Evolutionary conservation across 805 yeast genomes (phyloP), one percentile per base, ranked within the genome.

Genomic region (Nakazawaea wyomingensis): DNA sequence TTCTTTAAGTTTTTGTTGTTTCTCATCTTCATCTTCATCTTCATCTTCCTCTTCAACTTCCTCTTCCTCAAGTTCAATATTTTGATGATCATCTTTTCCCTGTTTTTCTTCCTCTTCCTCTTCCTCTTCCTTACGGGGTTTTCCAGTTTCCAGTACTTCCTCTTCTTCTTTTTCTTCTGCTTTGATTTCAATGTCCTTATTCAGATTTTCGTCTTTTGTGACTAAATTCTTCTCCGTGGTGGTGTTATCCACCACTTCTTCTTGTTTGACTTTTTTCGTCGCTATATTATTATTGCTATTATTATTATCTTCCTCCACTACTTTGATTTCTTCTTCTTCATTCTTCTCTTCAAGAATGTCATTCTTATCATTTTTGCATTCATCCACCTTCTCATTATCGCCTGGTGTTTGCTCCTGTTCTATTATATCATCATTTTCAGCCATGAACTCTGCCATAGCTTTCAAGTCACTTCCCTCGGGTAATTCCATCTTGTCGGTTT

Each of bases 401-500:
- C n/a, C 19, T 14, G n/a, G n/a, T n/a, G n/a, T n/a, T n/a, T n/a
- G n/a, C n/a, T n/a, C n/a, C n/a, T n/a, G n/a, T n/a, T n/a, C n/a
- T n/a, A n/a, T n/a, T n/a, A n/a, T n/a, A 13, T 34, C 30, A 43
- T 64, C 69, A 18, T 69, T 71, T 47, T 70, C 56, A 47, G 65
- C 68, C 47, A 54, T 67, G 7, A 61, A 61, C 16, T 54, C 50
- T 7, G 67, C 68, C 39, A 69, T 52, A 4, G 68, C 61, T 17
- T 62, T 66, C 48, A 84, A 55, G 29, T 76, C 69, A 16, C 83
- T 72, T 28, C 71, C 74, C 29, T 77, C 68, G n/a, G 75, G 88
- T 18, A 56, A 62, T 31, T 79, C 91, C 86, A 88, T 78, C 53
- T 78, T 82, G 56, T 89, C 96, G 0, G 97, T 89, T 58, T 89